Percentiles rank a stretch among this genome's conserved stretches.
These are phyloP conservation scores for Talaromyces pinophilus DNA, from an alignment of 2,329 filamentous ascomycete species.

Conservation along the genomic window DNA sequence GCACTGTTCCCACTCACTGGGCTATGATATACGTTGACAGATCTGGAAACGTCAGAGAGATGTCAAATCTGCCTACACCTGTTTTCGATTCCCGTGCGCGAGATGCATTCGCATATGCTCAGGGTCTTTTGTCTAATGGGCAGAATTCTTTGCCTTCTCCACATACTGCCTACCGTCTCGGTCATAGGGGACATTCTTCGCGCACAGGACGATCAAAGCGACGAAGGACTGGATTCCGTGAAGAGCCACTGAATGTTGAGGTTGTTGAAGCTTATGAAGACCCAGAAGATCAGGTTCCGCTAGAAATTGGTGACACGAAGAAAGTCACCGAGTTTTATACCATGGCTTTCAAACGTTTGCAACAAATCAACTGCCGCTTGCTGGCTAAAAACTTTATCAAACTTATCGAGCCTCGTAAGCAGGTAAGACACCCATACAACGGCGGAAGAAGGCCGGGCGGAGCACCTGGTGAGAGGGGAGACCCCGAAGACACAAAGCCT, in stretches of 20 bases:
- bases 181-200: neutral
- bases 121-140: neutral
- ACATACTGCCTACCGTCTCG: conserved; percentile 1
- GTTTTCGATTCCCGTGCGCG: conserved; percentile 12
- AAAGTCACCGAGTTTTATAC: conserved; percentile 45
- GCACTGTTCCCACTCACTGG: conserved; percentile 17
- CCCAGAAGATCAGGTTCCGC: conserved; percentile 32
- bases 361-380: conserved; percentile 49
- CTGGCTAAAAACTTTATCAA: conserved; percentile 52
- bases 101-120: conserved; percentile 17
- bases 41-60: conserved; percentile 15
- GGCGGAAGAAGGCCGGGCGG: conserved; percentile 41
- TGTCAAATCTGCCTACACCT: conserved; percentile 13
- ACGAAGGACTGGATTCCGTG: conserved; percentile 18
- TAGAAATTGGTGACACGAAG: conserved; percentile 43
- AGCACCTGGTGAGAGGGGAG: conserved; percentile 40
- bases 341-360: conserved; percentile 45
- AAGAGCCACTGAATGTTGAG: conserved; percentile 11
- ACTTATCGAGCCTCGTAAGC: conserved; percentile 50
- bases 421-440: conserved; percentile 53
- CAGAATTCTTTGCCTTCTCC: neutral
- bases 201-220: conserved; percentile 17
- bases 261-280: conserved; percentile 25
- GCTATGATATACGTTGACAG: conserved; percentile 21
- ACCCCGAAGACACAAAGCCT: conserved; percentile 50